These are phyloP conservation scores for Zoysia pacifica DNA, from an alignment of 176 grass and related monocot genomes.

Conservation along the genomic window DNA sequence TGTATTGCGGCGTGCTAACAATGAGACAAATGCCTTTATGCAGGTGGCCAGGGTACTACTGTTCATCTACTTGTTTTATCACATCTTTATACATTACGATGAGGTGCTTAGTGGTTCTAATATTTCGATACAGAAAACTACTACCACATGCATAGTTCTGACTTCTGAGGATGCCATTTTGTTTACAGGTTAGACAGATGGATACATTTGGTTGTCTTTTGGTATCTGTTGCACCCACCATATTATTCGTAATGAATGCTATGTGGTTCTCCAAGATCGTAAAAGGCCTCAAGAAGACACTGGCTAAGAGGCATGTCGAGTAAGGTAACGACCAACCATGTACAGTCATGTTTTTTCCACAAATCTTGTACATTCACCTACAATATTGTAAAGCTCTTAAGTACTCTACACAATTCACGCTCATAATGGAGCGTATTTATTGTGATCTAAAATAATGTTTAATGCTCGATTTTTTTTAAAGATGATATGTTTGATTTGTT, in stretches of 20 bases:
- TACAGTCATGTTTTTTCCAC: background rate
- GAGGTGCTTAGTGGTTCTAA: constrained; percentile 50
- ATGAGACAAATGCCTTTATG: constrained; percentile 37
- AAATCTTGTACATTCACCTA: constrained; percentile 35
- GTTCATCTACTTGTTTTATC: constrained; percentile 91
- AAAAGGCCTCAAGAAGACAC: constrained; percentile 78
- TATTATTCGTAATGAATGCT: constrained; percentile 79
- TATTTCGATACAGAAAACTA: constrained; percentile 7
- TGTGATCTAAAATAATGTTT: constrained; percentile 13
- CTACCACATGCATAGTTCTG: constrained; percentile 21
- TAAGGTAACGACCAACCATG: constrained; percentile 2
- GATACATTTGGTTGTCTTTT: constrained; percentile 68
- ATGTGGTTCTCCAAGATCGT: constrained; percentile 97
- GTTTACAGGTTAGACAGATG: constrained; percentile 72
- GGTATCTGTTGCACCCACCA: constrained; percentile 50
- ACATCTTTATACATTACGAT: constrained; percentile 75
- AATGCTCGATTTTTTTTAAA: constrained; percentile 12
- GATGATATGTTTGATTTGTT: constrained; percentile 1
- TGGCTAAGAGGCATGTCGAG: constrained; percentile 75
- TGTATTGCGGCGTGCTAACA: constrained; percentile 7
- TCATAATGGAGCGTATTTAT: constrained; percentile 27
- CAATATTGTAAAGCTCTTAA: constrained; percentile 20
- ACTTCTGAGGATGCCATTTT: background rate
- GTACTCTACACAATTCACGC: constrained; percentile 14
- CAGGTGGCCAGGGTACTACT: constrained; percentile 82